Conservation (phyloP, 257 asterid genomes). For the Lycium barbarum region DNA sequence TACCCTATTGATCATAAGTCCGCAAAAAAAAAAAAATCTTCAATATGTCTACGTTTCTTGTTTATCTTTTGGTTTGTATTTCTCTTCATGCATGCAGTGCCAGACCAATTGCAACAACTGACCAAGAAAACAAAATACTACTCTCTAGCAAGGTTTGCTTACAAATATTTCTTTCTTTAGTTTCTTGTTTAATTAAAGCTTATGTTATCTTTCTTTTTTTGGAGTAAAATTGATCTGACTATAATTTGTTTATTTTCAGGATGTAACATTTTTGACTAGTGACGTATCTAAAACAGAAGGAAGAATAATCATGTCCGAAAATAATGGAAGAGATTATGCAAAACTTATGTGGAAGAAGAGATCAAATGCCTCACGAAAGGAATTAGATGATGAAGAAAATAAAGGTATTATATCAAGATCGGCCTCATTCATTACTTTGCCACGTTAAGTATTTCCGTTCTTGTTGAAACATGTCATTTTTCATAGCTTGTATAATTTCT, state of each 20-base stretch:
- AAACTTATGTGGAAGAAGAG: conserved; percentile 10
- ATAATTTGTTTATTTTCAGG: conserved; percentile 40
- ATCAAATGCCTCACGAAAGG: conserved; percentile 1
- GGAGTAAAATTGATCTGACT: neutral
- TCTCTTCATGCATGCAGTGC: conserved; percentile 73
- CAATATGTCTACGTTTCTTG: conserved; percentile 46
- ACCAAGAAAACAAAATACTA: conserved; percentile 29
- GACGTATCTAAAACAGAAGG: neutral
- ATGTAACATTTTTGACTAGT: conserved; percentile 10
- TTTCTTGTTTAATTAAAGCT: neutral
- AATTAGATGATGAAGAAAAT: neutral
- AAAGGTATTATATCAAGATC: conserved; percentile 10
- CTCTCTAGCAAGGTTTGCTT: conserved; percentile 44
- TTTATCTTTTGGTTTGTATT: conserved; percentile 44
- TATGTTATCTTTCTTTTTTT: neutral
- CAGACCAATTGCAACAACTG: conserved; percentile 43
- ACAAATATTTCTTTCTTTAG: conserved; percentile 1
- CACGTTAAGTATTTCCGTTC: neutral
- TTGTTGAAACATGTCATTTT: neutral
- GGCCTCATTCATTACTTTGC: neutral
- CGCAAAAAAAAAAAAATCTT: neutral
- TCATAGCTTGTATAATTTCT: neutral
- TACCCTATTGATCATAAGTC: conserved; percentile 12
- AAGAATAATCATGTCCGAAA: neutral
- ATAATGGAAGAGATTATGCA: neutral